These are phyloP conservation scores for Macrolepiota fuliginosa DNA, from an alignment of 768 basidiomycete genomes.

Conservation along the genomic window DNA sequence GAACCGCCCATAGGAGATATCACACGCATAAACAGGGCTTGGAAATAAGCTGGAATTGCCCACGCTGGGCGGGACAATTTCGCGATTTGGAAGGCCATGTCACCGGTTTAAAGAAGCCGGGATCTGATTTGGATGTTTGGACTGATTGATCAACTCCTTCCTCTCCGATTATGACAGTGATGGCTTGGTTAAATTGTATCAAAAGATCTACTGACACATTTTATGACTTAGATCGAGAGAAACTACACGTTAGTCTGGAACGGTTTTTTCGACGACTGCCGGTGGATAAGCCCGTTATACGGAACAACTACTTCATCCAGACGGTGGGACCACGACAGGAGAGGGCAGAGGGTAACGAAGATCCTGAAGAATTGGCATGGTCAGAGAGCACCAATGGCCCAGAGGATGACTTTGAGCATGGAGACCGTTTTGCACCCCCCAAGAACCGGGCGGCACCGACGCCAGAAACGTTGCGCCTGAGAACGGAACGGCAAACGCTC, in stretches of 20 bases:
- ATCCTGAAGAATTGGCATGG: conserved; percentile 71
- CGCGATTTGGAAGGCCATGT: not conserved
- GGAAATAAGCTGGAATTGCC: not conserved
- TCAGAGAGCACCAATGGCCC: conserved; percentile 49
- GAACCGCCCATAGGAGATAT: not conserved
- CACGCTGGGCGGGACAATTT: not conserved
- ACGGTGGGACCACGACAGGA: conserved; percentile 19
- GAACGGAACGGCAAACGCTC: conserved; percentile 67
- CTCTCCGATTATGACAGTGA: not conserved
- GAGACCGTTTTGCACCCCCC: conserved; percentile 17
- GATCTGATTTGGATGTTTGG: conserved; percentile 5
- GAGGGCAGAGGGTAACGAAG: conserved; percentile 29
- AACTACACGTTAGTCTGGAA: conserved; percentile 60
- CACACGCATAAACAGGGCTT: not conserved
- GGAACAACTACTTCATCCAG: conserved; percentile 64
- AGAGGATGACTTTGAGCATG: conserved; percentile 43
- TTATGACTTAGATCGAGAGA: conserved; percentile 48
- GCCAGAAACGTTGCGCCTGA: conserved; percentile 48
- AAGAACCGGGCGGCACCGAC: conserved; percentile 20
- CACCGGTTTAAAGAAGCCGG: not conserved
- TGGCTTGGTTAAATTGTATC: not conserved
- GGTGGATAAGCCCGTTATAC: conserved; percentile 65
- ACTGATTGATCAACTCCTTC: conserved; percentile 4
- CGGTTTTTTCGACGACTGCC: conserved; percentile 68
- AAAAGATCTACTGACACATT: conserved; percentile 10